A percentile compares a stretch with the other conserved stretches of the same genome.
Conservation (phyloP, 2,329 filamentous ascomycete species). For the Hypoxylon sp. region DNA sequence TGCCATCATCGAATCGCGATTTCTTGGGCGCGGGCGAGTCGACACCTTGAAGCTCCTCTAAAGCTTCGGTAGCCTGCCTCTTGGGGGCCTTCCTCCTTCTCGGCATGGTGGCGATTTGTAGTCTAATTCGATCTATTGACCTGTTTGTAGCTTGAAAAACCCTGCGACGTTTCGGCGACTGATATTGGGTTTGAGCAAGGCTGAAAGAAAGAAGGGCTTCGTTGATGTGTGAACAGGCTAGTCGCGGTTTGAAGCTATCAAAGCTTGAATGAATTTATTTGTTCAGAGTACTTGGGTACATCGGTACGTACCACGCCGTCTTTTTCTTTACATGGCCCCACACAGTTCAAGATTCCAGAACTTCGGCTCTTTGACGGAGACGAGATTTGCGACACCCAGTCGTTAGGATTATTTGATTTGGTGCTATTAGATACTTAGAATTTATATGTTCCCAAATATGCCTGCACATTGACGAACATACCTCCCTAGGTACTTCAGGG, state of each 20-base stretch:
- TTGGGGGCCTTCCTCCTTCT: conserved; percentile 48
- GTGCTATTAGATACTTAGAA: too few relatives aligned
- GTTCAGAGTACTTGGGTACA: too few relatives aligned
- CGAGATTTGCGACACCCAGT: too few relatives aligned
- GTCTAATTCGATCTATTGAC: neutral
- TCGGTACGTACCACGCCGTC: conserved; percentile 20
- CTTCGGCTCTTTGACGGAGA: neutral
- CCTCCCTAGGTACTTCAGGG: too few relatives aligned
- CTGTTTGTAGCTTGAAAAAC: neutral
- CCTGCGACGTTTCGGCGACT: neutral
- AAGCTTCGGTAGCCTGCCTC: conserved; percentile 66
- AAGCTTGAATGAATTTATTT: conserved; percentile 22
- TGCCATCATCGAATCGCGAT: conserved; percentile 59
- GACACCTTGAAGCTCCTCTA: conserved; percentile 63
- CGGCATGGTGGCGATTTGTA: conserved; percentile 45
- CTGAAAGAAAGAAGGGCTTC: neutral
- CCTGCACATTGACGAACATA: too few relatives aligned
- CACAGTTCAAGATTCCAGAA: neutral
- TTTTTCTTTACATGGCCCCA: too few relatives aligned
- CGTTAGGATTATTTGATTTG: too few relatives aligned
- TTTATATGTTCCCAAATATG: too few relatives aligned
- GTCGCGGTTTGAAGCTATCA: conserved; percentile 28
- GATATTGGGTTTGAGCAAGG: conserved; percentile 5
- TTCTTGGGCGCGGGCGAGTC: conserved; percentile 67
- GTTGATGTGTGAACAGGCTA: neutral